Evolutionary conservation across 371 early-diverging fungal species (phyloP).

Genomic region (Lichtheimia ramosa): DNA sequence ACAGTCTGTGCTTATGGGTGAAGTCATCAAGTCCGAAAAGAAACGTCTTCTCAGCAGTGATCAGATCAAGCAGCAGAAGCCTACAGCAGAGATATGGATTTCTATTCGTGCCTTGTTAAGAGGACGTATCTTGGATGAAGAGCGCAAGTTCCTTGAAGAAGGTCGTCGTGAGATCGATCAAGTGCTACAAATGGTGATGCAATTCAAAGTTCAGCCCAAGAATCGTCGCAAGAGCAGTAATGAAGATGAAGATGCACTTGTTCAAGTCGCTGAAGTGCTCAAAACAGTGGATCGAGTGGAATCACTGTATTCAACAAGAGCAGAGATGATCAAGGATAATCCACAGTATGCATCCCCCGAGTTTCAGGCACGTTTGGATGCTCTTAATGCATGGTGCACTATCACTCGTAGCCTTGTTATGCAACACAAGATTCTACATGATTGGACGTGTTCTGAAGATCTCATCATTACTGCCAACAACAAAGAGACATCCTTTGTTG

Average conservation of each 20-base stretch:
- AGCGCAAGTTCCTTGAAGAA: slow-evolving; percentile 68
- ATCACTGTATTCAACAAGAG: slow-evolving; percentile 73
- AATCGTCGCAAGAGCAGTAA: neutral
- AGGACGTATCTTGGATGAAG: slow-evolving; percentile 61
- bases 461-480: slow-evolving; percentile 52
- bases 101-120: slow-evolving; percentile 69
- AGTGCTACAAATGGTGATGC: slow-evolving; percentile 65
- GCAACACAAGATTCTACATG: slow-evolving; percentile 70
- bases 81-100: slow-evolving; percentile 77
- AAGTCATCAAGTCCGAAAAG: slow-evolving; percentile 82
- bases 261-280: slow-evolving; percentile 67
- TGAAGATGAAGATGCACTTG: slow-evolving; percentile 38
- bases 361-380: slow-evolving; percentile 72
- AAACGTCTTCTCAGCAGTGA: slow-evolving; percentile 61
- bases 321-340: slow-evolving; percentile 64
- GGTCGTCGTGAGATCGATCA: slow-evolving; percentile 63
- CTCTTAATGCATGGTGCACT: slow-evolving; percentile 78
- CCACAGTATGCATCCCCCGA: slow-evolving; percentile 67
- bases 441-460: slow-evolving; percentile 83
- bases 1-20: slow-evolving; percentile 82
- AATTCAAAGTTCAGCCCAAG: slow-evolving; percentile 60
- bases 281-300: slow-evolving; percentile 79
- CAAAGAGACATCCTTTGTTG: slow-evolving; percentile 72
- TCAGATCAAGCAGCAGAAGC: slow-evolving; percentile 44
- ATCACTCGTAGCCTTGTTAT: slow-evolving; percentile 70